Conservation (phyloP, 2,329 filamentous ascomycete genomes). For the Onygenales sp. region DNA sequence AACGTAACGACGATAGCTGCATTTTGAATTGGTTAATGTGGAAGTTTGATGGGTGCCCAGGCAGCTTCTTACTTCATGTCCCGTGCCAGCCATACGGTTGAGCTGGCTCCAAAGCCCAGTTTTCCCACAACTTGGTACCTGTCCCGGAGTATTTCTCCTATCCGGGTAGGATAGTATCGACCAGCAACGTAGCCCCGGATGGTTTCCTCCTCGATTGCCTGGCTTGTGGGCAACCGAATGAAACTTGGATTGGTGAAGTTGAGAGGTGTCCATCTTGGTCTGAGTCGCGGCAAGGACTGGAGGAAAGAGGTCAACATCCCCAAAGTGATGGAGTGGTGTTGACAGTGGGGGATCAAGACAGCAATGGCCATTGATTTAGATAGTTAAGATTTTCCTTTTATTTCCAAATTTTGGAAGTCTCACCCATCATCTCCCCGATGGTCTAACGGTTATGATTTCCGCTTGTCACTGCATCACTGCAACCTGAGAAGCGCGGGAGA, state of each 20-base stretch:
- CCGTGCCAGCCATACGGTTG: constrained; percentile 28
- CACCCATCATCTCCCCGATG: too few relatives aligned
- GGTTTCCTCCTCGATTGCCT: constrained; percentile 24
- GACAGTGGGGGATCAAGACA: too few relatives aligned
- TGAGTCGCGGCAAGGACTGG: constrained; percentile 15
- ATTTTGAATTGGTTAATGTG: neutral
- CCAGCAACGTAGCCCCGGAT: constrained; percentile 16
- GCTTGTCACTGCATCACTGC: too few relatives aligned
- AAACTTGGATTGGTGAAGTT: constrained; percentile 23
- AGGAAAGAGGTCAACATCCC: constrained; percentile 15
- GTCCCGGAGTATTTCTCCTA: constrained; percentile 21
- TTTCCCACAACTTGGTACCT: constrained; percentile 28
- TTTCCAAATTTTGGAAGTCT: too few relatives aligned
- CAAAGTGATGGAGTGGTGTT: too few relatives aligned
- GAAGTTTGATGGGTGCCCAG: constrained; percentile 1
- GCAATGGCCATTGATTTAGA: too few relatives aligned
- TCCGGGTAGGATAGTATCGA: constrained; percentile 22
- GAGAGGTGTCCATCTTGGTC: constrained; percentile 22
- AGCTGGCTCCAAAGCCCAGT: constrained; percentile 27
- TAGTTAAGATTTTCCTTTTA: too few relatives aligned
- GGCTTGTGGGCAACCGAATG: constrained; percentile 13
- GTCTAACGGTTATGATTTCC: too few relatives aligned
- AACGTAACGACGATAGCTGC: constrained; percentile 20
- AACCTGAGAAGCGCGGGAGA: too few relatives aligned
- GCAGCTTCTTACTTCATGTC: constrained; percentile 20